phyloP scores from a whole-genome alignment of 176 grass and related monocot genomes.

The Zoysia pacifica region DNA sequence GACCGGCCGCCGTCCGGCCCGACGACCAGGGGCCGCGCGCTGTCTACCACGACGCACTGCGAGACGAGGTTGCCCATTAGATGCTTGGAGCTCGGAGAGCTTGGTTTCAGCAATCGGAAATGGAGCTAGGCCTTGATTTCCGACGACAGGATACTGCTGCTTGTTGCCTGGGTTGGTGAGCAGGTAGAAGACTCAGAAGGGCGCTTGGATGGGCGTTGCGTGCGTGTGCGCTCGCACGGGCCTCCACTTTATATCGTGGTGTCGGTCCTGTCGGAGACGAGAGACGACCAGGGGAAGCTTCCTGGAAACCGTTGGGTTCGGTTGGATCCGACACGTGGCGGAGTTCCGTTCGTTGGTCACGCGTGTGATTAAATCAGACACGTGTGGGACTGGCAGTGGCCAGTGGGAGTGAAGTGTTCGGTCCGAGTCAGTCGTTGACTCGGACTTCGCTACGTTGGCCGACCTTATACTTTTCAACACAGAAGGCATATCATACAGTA shows the following conservation, averaged over 20 bases:
- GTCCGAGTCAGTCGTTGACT: slow-evolving; percentile 16
- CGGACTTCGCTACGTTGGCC: too few relatives aligned
- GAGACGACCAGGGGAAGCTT: neutral
- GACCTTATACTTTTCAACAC: slow-evolving; percentile 7
- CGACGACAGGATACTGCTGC: neutral
- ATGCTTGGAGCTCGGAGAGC: neutral
- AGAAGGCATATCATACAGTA: neutral
- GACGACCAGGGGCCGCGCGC: slow-evolving; percentile 24
- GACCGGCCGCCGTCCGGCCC: slow-evolving; percentile 32
- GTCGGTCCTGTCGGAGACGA: too few relatives aligned
- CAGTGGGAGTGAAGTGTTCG: slow-evolving; percentile 10
- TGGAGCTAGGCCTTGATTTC: neutral
- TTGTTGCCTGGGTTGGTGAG: neutral
- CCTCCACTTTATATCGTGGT: slow-evolving; percentile 4
- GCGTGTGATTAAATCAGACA: neutral
- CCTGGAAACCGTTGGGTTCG: neutral
- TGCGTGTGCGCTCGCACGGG: neutral
- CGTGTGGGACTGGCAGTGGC: too few relatives aligned
- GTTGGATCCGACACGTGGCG: slow-evolving; percentile 9
- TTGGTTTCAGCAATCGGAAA: neutral
- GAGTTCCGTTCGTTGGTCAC: neutral
- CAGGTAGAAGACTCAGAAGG: neutral
- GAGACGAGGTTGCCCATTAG: slow-evolving; percentile 37
- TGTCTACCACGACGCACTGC: slow-evolving; percentile 12
- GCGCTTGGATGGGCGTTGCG: neutral